Base-by-base conservation (phyloP, 108 stramenopile genomes). In the Schizochytrium sp. region DNA sequence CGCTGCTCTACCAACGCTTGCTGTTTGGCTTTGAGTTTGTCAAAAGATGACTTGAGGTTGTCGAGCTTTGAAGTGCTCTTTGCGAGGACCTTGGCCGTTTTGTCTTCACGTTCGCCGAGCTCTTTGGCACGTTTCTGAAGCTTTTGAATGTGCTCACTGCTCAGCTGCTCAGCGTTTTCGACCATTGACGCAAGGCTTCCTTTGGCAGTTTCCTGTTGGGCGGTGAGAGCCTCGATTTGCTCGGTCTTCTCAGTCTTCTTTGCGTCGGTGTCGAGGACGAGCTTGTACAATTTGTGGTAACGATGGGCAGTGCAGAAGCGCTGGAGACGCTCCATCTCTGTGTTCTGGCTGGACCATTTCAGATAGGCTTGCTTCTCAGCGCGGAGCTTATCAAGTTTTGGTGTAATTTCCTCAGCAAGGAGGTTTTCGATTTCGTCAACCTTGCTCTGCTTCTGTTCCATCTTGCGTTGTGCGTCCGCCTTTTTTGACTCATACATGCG, bases 401-500 rank as follows among this genome's bases (percentile, higher is more conserved):
- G 99, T 4, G 97, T 98, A 89, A 99, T 99, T 90, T 99, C 98
- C 88, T 98, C 96, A 17, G 93, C 92, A 5, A 99, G 94, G 69
- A 98, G 95, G 47, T 93, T 91, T 89, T 98, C 97, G 91, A 99
- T 96, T 91, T 99, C 98, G 87, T 98, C 96, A 46, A 99, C 96
- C 90, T 99, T 99, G 91, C 93, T 93, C 89, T 98, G 97, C 93
- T 99, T 99, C 92, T 99, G 98, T 50, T 97, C 98, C 88, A 99
- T 98, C 46, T 97, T 99, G 91, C 97, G 97, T 88, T 98, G 91
- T n/a, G 99, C 97, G 72, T 93, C 93, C 45, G 94, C 94, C 91
- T 97, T 95, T 89, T 99, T 99, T 45, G 95, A 97, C 92, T 99
- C 99, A 95, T 97, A 99, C 99, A 99, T 99, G 60, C 99, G 96